phyloP scores from a whole-genome alignment of 2,329 filamentous ascomycete genomes.

The Aspergillus sojae region DNA sequence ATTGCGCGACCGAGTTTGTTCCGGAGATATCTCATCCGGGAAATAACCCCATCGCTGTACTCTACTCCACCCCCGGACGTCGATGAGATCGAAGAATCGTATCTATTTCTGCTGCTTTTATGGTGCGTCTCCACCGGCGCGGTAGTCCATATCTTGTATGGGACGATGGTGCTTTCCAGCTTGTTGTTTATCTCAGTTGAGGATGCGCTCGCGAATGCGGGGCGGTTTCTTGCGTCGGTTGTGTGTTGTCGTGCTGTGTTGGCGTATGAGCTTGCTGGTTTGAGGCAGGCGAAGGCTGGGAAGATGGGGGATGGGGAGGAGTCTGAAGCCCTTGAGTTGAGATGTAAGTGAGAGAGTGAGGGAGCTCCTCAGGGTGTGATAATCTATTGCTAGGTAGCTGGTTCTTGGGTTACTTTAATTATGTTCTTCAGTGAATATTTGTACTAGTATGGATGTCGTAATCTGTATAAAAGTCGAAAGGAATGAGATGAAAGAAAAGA shows the following conservation, averaged over 20 bases:
- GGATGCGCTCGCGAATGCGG: background rate
- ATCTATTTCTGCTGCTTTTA: background rate
- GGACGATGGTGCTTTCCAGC: background rate
- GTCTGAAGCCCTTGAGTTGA: too few relatives aligned
- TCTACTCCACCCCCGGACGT: background rate
- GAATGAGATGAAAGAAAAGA: too few relatives aligned
- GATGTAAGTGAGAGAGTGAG: too few relatives aligned
- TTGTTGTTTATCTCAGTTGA: background rate
- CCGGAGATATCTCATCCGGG: background rate
- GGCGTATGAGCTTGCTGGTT: background rate
- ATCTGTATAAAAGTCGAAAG: accelerated
- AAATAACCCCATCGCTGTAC: background rate
- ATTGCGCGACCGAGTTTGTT: background rate
- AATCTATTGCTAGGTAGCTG: too few relatives aligned
- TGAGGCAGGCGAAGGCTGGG: background rate
- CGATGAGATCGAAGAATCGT: background rate
- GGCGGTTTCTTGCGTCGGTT: background rate
- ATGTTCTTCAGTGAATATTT: too few relatives aligned
- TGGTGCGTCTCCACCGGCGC: background rate
- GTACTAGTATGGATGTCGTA: too few relatives aligned
- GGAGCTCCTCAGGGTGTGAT: too few relatives aligned
- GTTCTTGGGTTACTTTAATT: too few relatives aligned
- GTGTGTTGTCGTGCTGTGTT: background rate
- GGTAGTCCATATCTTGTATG: background rate
- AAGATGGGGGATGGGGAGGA: too few relatives aligned